A percentile compares a stretch with the other conserved stretches of the same genome.
phyloP scores from a whole-genome alignment of 352 stramenopile species.

The Thalassiosira gravida region DNA sequence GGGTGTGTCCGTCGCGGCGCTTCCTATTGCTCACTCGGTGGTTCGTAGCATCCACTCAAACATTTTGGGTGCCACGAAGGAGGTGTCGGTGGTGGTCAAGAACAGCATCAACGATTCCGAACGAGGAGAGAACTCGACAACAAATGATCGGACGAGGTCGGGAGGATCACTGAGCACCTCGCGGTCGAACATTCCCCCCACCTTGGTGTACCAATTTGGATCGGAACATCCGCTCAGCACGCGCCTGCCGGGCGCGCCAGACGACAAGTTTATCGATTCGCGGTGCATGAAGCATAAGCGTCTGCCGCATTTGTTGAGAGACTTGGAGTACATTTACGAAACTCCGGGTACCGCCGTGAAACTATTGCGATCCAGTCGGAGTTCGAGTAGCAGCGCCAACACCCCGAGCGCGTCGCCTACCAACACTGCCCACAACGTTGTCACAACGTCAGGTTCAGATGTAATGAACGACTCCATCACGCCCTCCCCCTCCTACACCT shows the following conservation, averaged over 20 bases:
- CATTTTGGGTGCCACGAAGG: conserved; percentile 79
- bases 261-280: conserved; percentile 90
- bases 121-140: conserved; percentile 16
- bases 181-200: conserved; percentile 18
- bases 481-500: conserved; percentile 40
- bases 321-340: conserved; percentile 95
- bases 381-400: conserved; percentile 4
- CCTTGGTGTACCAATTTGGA: conserved; percentile 74
- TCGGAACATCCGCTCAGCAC: conserved; percentile 77
- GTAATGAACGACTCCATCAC: conserved; percentile 26
- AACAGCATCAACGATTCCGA: conserved; percentile 64
- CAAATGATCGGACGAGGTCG: conserved; percentile 1
- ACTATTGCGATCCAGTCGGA: conserved; percentile 51
- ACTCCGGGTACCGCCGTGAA: conserved; percentile 86
- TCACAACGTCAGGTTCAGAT: conserved; percentile 13
- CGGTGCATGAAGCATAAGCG: conserved; percentile 92
- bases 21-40: conserved; percentile 82
- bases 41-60: conserved; percentile 84
- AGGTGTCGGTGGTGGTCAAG: conserved; percentile 76
- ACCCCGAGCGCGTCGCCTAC: conserved; percentile 23
- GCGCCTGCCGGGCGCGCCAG: conserved; percentile 69
- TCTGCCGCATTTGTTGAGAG: conserved; percentile 90
- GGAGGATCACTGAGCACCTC: conserved; percentile 10
- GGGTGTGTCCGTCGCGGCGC: conserved; percentile 52
- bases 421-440: not conserved